Percentiles rank a stretch among this genome's conserved stretches.
phyloP scores from a whole-genome alignment of 345 rosid species.

The Aquilaria malaccensis region DNA sequence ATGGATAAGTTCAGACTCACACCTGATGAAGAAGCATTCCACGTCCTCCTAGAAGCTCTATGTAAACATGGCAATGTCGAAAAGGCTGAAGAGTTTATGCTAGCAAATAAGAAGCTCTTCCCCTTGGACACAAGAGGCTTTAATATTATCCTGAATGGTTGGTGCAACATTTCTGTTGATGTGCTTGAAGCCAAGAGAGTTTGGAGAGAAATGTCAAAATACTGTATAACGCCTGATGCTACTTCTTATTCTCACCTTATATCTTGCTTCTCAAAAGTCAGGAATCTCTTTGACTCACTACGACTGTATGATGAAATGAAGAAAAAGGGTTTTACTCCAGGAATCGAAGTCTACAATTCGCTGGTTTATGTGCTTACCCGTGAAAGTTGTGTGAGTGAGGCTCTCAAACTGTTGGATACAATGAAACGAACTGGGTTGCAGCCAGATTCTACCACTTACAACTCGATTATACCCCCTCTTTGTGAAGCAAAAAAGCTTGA shows the following conservation, averaged over 20 bases:
- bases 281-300: slow-evolving; percentile 74
- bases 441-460: slow-evolving; percentile 63
- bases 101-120: slow-evolving; percentile 66
- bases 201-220: slow-evolving; percentile 78
- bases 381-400: slow-evolving; percentile 63
- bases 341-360: slow-evolving; percentile 62
- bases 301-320: slow-evolving; percentile 87
- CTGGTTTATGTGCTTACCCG: slow-evolving; percentile 60
- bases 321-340: slow-evolving; percentile 63
- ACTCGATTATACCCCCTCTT: slow-evolving; percentile 64
- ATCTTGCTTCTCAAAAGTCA: slow-evolving; percentile 75
- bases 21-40: slow-evolving; percentile 81
- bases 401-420: slow-evolving; percentile 54
- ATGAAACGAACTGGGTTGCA: slow-evolving; percentile 47
- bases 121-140: slow-evolving; percentile 53
- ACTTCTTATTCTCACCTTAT: slow-evolving; percentile 66
- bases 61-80: slow-evolving; percentile 78
- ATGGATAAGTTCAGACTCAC: slow-evolving; percentile 72
- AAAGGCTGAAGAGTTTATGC: slow-evolving; percentile 94
- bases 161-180: slow-evolving; percentile 66
- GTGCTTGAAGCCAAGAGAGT: slow-evolving; percentile 79
- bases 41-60: slow-evolving; percentile 38
- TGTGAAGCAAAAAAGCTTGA: slow-evolving; percentile 47
- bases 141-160: slow-evolving; percentile 70
- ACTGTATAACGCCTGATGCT: slow-evolving; percentile 56